Evolutionary conservation across 2,329 filamentous ascomycete genomes (phyloP).

Genomic region (Trichothecium sympodiale): DNA sequence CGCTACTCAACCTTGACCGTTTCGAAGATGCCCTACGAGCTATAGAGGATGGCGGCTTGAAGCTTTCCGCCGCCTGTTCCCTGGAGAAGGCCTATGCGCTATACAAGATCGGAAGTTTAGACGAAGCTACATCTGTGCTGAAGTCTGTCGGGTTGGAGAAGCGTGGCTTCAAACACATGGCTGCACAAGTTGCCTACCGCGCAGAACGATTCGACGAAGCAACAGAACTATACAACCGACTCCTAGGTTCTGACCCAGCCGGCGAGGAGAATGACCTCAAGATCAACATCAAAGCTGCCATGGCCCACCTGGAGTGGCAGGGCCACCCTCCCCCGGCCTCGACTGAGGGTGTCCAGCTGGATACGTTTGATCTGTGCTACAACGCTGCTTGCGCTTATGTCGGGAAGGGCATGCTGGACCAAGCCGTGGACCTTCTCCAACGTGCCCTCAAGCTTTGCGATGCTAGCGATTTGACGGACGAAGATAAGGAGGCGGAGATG

Average conservation of each 20-base stretch:
- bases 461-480: conserved; percentile 57
- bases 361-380: conserved; percentile 73
- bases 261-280: conserved; percentile 63
- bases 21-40: conserved; percentile 66
- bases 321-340: conserved; percentile 30
- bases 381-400: conserved; percentile 68
- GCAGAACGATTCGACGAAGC: conserved; percentile 62
- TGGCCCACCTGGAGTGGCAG: conserved; percentile 64
- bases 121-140: conserved; percentile 46
- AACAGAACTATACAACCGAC: conserved; percentile 48
- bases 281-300: conserved; percentile 64
- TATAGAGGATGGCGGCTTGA: conserved; percentile 51
- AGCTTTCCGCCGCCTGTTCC: conserved; percentile 46
- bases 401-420: conserved; percentile 53
- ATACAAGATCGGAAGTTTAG: conserved; percentile 64
- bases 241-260: conserved; percentile 35
- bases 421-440: conserved; percentile 57
- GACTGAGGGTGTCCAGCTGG: conserved; percentile 49
- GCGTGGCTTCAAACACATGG: conserved; percentile 38
- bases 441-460: conserved; percentile 62
- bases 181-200: conserved; percentile 62
- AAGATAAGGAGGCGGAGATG: conserved; percentile 65
- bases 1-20: conserved; percentile 71
- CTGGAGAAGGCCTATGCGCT: conserved; percentile 74
- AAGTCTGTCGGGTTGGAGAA: conserved; percentile 18